Evolutionary conservation across 2,329 filamentous ascomycete species (phyloP).

Genomic region (Aureobasidium sp.): DNA sequence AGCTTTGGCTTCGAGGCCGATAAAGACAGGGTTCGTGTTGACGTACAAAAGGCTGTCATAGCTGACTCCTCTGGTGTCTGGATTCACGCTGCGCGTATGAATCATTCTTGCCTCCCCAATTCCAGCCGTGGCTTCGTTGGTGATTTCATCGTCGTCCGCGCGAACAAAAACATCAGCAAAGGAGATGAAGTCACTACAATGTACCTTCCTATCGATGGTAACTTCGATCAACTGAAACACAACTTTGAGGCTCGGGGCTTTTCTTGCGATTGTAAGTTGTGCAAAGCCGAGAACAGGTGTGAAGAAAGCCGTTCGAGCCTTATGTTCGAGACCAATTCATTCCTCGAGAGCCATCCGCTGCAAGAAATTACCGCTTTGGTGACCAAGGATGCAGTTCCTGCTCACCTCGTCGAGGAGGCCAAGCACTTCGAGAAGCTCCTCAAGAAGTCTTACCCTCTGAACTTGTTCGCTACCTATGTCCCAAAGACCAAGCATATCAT

Average conservation of each 20-base stretch:
- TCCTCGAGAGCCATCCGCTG: background rate
- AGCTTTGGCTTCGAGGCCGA: background rate
- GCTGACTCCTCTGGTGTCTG: background rate
- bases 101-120: background rate
- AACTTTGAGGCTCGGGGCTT: background rate
- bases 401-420: background rate
- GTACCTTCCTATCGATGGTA: background rate
- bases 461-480: background rate
- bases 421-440: background rate
- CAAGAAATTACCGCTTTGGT: background rate
- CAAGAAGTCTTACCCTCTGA: background rate
- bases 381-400: background rate
- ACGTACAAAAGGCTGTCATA: background rate
- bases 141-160: background rate
- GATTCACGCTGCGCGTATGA: background rate
- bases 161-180: background rate
- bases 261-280: background rate
- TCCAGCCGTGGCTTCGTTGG: background rate
- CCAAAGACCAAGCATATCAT: background rate
- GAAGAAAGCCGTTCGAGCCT: background rate
- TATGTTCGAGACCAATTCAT: background rate
- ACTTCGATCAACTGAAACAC: background rate
- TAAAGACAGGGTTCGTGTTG: background rate
- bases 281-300: background rate
- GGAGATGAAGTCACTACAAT: background rate